A percentile compares a stretch with the other conserved stretches of the same genome.
These are phyloP conservation scores for Aspergillus sp. DNA, from an alignment of 2,329 filamentous ascomycete species.

Conservation along the genomic window DNA sequence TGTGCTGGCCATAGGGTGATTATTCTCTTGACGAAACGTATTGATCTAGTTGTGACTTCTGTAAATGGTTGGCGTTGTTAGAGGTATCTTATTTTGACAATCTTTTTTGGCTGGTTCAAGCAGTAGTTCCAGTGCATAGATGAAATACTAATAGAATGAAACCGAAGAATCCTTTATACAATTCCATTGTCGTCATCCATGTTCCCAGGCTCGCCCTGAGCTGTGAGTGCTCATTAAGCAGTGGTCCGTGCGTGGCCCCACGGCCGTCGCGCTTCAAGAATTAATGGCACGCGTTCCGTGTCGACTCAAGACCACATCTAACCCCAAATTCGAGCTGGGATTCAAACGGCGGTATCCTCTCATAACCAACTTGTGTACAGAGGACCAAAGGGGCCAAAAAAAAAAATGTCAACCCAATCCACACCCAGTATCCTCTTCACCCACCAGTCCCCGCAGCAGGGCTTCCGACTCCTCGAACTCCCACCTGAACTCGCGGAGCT, in stretches of 20 bases:
- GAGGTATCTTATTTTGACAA: not conserved
- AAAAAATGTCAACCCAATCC: conserved; percentile 40
- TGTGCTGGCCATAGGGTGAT: conserved; percentile 23
- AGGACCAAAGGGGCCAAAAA: not conserved
- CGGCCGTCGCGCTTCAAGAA: conserved; percentile 12
- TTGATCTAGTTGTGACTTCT: conserved; percentile 7
- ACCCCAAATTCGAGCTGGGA: not conserved
- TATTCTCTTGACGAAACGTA: conserved; percentile 5
- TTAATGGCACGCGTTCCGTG: conserved; percentile 13
- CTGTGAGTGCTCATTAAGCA: conserved; percentile 26
- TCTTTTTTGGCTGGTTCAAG: not conserved
- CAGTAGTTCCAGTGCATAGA: not conserved
- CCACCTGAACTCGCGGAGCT: conserved; percentile 57
- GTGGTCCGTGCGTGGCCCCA: conserved; percentile 31
- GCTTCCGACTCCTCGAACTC: conserved; percentile 61
- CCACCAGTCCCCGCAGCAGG: conserved; percentile 47
- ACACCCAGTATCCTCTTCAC: conserved; percentile 41
- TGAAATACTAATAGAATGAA: not conserved
- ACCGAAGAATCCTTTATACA: too few species aligned
- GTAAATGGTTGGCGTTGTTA: conserved; percentile 15
- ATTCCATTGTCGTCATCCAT: not conserved
- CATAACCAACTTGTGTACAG: not conserved
- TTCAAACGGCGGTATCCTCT: not conserved
- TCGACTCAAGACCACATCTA: not conserved
- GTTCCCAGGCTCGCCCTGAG: not conserved